These are phyloP conservation scores for Sechiopsis laciniata DNA, from an alignment of 306 rosid species.

Conservation along the genomic window DNA sequence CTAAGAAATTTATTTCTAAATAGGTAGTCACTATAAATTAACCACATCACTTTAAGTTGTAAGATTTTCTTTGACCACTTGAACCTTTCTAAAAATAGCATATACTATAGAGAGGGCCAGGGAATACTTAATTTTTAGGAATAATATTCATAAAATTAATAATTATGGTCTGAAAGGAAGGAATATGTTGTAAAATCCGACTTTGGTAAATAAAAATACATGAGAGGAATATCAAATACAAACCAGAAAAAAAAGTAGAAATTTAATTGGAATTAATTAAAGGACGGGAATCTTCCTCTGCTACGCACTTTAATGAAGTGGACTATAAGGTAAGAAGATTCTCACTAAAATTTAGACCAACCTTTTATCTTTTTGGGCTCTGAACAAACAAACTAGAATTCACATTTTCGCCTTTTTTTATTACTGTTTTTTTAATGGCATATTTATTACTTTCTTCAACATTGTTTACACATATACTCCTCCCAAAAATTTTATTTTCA, in stretches of 20 bases:
- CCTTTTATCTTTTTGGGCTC: constrained; percentile 20
- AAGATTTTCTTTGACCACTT: too few species aligned
- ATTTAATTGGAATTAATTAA: constrained; percentile 1
- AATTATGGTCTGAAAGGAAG: background rate
- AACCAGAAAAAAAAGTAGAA: background rate
- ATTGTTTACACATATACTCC: too few species aligned
- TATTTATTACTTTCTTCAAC: constrained; percentile 23
- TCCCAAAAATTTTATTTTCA: too few species aligned
- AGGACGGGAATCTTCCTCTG: constrained; percentile 58
- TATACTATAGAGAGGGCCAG: too few species aligned
- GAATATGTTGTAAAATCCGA: constrained; percentile 18
- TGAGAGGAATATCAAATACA: background rate
- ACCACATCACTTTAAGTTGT: too few species aligned
- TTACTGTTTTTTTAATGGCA: too few species aligned
- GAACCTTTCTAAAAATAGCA: too few species aligned
- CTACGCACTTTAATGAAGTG: constrained; percentile 82
- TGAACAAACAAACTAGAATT: background rate
- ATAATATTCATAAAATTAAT: background rate
- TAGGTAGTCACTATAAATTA: too few species aligned
- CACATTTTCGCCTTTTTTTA: background rate
- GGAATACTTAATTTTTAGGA: too few species aligned
- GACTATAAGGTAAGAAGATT: constrained; percentile 97
- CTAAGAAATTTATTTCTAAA: too few species aligned
- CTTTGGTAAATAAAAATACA: background rate
- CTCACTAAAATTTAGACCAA: constrained; percentile 40